These are phyloP conservation scores for Pisolithus orientalis DNA, from an alignment of 768 basidiomycete species.

Conservation along the genomic window DNA sequence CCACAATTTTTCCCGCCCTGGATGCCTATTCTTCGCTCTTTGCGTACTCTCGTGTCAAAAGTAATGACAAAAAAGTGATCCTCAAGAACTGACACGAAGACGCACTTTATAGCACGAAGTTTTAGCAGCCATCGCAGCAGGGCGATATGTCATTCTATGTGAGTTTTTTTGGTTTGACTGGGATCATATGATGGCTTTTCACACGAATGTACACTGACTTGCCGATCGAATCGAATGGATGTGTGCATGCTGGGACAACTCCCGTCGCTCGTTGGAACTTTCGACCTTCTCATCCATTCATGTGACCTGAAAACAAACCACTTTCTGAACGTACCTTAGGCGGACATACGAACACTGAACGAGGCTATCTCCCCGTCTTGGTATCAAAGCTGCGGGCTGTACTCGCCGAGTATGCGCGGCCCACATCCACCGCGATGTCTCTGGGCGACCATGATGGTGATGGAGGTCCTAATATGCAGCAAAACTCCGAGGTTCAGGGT, in stretches of 20 bases:
- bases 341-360: slow-evolving; percentile 93
- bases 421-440: background rate
- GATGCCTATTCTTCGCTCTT: background rate
- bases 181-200: background rate
- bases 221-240: too few species aligned
- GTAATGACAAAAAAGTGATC: background rate
- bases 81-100: slow-evolving; percentile 1
- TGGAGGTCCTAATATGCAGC: background rate
- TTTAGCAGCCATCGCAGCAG: slow-evolving; percentile 69
- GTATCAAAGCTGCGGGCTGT: slow-evolving; percentile 60
- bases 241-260: background rate
- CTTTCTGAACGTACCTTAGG: slow-evolving; percentile 33
- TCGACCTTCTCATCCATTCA: background rate
- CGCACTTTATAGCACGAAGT: slow-evolving; percentile 69
- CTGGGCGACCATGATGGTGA: too few species aligned
- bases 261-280: background rate
- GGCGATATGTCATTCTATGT: slow-evolving; percentile 82
- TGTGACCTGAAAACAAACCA: slow-evolving; percentile 6
- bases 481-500: slow-evolving; percentile 11
- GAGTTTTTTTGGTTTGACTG: slow-evolving; percentile 25
- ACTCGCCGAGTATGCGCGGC: slow-evolving; percentile 25
- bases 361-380: slow-evolving; percentile 80
- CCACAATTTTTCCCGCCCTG: slow-evolving; percentile 4
- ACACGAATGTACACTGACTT: too few species aligned
- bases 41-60: too few species aligned